These are phyloP conservation scores for Glaciozyma antarctica DNA, from an alignment of 768 basidiomycete genomes.

Conservation along the genomic window DNA sequence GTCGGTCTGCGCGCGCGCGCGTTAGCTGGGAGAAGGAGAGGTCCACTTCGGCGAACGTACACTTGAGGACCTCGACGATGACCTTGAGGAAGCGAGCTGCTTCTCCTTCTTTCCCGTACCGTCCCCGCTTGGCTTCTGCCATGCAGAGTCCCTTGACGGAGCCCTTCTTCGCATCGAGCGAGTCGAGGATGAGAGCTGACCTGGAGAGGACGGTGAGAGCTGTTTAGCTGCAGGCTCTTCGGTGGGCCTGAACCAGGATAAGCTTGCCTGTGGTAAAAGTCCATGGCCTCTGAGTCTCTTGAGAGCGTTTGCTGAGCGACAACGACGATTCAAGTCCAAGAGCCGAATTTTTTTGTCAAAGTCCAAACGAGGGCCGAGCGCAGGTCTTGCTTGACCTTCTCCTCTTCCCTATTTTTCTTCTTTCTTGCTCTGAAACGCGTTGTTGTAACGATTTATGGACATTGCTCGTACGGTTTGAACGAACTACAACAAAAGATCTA, in stretches of 20 bases:
- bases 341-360: too few species aligned
- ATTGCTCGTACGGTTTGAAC: too few species aligned
- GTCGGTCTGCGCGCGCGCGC: conserved; percentile 15
- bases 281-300: conserved; percentile 13
- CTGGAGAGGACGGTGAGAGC: not conserved
- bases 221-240: too few species aligned
- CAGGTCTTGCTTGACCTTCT: too few species aligned
- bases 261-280: conserved; percentile 29
- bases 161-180: conserved; percentile 72
- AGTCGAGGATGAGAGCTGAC: conserved; percentile 66
- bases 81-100: conserved; percentile 41
- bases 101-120: conserved; percentile 18
- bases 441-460: too few species aligned
- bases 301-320: not conserved
- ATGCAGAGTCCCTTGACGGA: conserved; percentile 78
- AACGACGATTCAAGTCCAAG: too few species aligned
- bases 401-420: too few species aligned
- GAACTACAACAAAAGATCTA: too few species aligned
- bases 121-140: conserved; percentile 45
- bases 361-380: too few species aligned
- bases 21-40: not conserved
- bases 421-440: too few species aligned
- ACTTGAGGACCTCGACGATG: conserved; percentile 91
- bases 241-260: not conserved
- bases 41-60: conserved; percentile 43